Percentiles rank a stretch among this genome's conserved stretches.
phyloP scores from a whole-genome alignment of 768 basidiomycete species.

The Lenzites betulinus region DNA sequence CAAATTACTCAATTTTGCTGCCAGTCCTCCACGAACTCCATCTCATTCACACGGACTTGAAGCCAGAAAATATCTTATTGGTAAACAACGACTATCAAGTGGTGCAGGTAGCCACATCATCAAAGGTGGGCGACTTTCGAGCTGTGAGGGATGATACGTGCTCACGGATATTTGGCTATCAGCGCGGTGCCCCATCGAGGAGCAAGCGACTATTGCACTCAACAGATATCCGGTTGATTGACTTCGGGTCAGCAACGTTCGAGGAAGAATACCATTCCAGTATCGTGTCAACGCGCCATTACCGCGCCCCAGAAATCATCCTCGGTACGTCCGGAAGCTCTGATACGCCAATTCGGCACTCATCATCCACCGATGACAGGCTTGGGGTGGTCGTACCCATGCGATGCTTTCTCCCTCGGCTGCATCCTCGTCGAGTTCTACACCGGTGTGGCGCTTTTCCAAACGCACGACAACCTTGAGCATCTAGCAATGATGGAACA shows the following conservation, averaged over 20 bases:
- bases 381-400: constrained; percentile 97
- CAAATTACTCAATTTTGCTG: constrained; percentile 20
- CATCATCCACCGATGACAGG: constrained; percentile 47
- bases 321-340: constrained; percentile 55
- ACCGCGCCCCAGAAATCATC: constrained; percentile 98
- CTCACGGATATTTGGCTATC: constrained; percentile 17
- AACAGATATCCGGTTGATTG: constrained; percentile 94
- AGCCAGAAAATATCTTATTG: constrained; percentile 97
- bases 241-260: constrained; percentile 98
- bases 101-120: constrained; percentile 58
- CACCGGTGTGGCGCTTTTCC: constrained; percentile 97
- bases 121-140: constrained; percentile 51
- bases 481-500: constrained; percentile 99
- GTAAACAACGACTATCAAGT: constrained; percentile 79
- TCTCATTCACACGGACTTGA: constrained; percentile 96
- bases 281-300: constrained; percentile 97
- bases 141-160: not conserved
- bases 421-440: constrained; percentile 99
- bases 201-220: constrained; percentile 78
- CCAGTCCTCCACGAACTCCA: constrained; percentile 88
- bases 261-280: constrained; percentile 98
- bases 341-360: constrained; percentile 3
- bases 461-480: constrained; percentile 98
- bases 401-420: constrained; percentile 97
- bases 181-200: constrained; percentile 69